Percentiles rank a stretch among this genome's conserved stretches.
These are phyloP conservation scores for Podospora appendiculata DNA, from an alignment of 495 filamentous ascomycete genomes.

Conservation along the genomic window DNA sequence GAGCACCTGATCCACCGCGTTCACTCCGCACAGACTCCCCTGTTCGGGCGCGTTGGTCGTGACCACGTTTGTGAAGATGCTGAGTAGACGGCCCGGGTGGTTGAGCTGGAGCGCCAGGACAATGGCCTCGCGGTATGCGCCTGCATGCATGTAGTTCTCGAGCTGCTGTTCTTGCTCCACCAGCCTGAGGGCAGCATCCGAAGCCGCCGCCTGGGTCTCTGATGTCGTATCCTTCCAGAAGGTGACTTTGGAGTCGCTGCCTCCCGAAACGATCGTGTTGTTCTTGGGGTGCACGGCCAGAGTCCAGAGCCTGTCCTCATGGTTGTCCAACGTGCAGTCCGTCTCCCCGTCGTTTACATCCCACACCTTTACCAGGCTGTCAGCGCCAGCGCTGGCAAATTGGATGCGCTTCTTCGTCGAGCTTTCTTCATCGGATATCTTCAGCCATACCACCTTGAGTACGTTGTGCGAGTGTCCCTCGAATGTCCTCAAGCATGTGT, in stretches of 20 bases:
- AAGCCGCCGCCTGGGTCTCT: slow-evolving; percentile 63
- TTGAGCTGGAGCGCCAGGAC: slow-evolving; percentile 86
- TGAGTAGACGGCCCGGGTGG: slow-evolving; percentile 78
- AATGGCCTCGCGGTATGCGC: slow-evolving; percentile 86
- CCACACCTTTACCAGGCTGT: slow-evolving; percentile 97
- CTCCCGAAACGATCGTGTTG: slow-evolving; percentile 75
- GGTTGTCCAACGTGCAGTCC: slow-evolving; percentile 86
- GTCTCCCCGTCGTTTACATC: slow-evolving; percentile 71
- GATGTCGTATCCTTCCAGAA: slow-evolving; percentile 92
- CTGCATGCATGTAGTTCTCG: slow-evolving; percentile 79
- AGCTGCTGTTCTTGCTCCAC: slow-evolving; percentile 90
- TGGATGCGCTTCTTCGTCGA: slow-evolving; percentile 47
- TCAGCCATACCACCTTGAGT: slow-evolving; percentile 87
- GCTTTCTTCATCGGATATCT: slow-evolving; percentile 43
- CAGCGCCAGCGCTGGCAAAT: slow-evolving; percentile 81
- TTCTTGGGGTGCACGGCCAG: slow-evolving; percentile 61
- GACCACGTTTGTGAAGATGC: slow-evolving; percentile 73
- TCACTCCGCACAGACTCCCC: slow-evolving; percentile 61
- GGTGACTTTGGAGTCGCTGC: slow-evolving; percentile 80
- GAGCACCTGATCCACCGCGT: slow-evolving; percentile 79
- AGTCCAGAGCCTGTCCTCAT: slow-evolving; percentile 89
- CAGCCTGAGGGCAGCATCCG: slow-evolving; percentile 62
- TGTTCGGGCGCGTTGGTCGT: slow-evolving; percentile 52
- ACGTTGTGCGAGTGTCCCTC: slow-evolving; percentile 96
- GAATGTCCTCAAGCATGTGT: slow-evolving; percentile 85